These are phyloP conservation scores for Phytophthora quininea DNA, from an alignment of 352 stramenopile genomes.

Conservation along the genomic window DNA sequence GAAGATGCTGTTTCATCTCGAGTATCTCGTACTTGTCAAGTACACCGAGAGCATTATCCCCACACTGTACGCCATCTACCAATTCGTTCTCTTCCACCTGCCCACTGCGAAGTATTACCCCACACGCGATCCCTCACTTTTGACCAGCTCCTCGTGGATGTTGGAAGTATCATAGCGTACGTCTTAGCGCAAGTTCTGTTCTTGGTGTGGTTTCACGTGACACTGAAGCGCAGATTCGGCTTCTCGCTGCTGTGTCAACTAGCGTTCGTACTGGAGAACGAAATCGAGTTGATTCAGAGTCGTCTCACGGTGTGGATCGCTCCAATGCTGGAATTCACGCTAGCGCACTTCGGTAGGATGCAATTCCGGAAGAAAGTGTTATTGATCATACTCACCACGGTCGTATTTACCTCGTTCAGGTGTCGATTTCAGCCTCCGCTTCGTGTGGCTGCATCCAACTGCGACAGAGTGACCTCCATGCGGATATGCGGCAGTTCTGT, in stretches of 20 bases:
- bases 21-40: slow-evolving; percentile 17
- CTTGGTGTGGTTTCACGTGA: slow-evolving; percentile 3
- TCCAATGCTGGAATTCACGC: too few species aligned
- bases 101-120: slow-evolving; percentile 34
- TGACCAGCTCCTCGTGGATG: background rate
- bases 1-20: slow-evolving; percentile 20
- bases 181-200: background rate
- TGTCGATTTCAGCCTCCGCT: background rate
- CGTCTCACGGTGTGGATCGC: too few species aligned
- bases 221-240: background rate
- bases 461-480: background rate
- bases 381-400: background rate
- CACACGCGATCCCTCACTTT: slow-evolving; percentile 1
- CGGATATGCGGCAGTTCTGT: background rate
- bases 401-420: background rate
- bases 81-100: slow-evolving; percentile 21
- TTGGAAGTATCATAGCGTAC: slow-evolving; percentile 1
- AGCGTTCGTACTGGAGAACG: too few species aligned
- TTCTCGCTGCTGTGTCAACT: too few species aligned
- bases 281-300: too few species aligned
- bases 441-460: background rate
- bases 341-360: too few species aligned
- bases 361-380: background rate
- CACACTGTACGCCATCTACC: slow-evolving; percentile 22
- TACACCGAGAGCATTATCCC: slow-evolving; percentile 29